Percentiles rank a stretch among this genome's conserved stretches.
These are phyloP conservation scores for Oryza punctata DNA, from an alignment of 176 grass and related monocot genomes.

Conservation along the genomic window DNA sequence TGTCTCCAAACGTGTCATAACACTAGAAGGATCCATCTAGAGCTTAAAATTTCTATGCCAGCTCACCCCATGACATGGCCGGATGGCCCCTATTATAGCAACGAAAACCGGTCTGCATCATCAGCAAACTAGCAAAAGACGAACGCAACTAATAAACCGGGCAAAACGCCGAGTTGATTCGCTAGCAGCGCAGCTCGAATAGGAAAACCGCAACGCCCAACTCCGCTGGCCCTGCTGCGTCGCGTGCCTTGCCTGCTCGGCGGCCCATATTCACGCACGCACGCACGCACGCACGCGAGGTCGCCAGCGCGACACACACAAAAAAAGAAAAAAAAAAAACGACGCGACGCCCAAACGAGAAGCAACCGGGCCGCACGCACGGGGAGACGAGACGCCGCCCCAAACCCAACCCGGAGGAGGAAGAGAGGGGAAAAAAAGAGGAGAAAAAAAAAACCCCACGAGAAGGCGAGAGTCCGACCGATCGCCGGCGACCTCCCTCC, in stretches of 20 bases:
- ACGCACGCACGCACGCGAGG: background rate
- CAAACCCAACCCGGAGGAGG: conserved; percentile 5
- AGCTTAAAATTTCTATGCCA: no score
- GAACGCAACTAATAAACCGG: no score
- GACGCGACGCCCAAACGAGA: background rate
- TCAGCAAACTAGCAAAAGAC: no score
- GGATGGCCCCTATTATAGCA: no score
- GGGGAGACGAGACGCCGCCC: background rate
- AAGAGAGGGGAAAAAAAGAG: background rate
- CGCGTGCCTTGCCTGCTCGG: no score
- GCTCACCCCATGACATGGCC: no score
- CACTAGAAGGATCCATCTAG: background rate
- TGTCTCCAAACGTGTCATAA: background rate
- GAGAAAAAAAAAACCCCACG: conserved; percentile 1
- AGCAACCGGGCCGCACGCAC: background rate
- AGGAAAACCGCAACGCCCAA: no score
- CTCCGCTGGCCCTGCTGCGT: no score
- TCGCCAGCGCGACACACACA: background rate
- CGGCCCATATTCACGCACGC: no score
- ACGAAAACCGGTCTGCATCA: background rate
- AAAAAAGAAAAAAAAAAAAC: background rate
- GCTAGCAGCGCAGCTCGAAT: background rate
- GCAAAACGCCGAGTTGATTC: background rate
- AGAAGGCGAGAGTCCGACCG: conserved; percentile 25
- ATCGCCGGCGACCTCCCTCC: conserved; percentile 39